Base-by-base conservation (phyloP, 495 filamentous ascomycete genomes). In the Thermothielavioides terrestris region DNA sequence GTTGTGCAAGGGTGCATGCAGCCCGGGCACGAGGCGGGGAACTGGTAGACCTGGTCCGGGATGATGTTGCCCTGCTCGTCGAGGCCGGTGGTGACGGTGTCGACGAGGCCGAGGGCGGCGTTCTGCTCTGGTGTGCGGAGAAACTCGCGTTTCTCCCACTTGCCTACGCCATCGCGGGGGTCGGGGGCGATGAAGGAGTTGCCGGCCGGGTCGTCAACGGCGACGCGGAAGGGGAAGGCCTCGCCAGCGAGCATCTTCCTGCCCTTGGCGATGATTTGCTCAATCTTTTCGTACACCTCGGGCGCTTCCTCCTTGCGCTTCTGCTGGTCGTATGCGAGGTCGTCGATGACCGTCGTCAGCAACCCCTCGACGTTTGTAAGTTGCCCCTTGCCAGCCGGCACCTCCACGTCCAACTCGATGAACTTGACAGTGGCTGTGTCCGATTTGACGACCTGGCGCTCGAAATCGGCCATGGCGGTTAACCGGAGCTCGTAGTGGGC, bases 111-210 rank as follows among this genome's bases (percentile, higher is more conserved):
- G 7, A 96, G 76, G 15, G 77, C 77, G 38, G 81, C 81, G 56
- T 99, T 99, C 66, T 96, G 89, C 56, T 86, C 84, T 2, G 82
- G 72, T 0, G 84, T 89, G 26, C 92, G 81, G 5, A 82, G 64
- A 61, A 94, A 99, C 60, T 95, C 84, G 34, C 72, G 75, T 55
- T 86, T 84, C 22, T 72, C 74, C 79, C 89, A 96, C 66, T 95
- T 96, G 41, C 80, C 83, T 6, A 85, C 80, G 46, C 71, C 67
- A 58, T 91, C 86, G 34, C 77, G 69, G 48, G 83, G 77, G 52
- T 85, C 84, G 26, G 92, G 92, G 42, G 94, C 88, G 58, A 99
- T 94, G 79, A 86, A 97, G 3, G 88, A 94, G 73, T 99, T 99
- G n/a, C 92, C 92, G 4, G 89, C 86, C 2, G 85, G 85, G 58